These are phyloP conservation scores for Scheffersomyces segobiensis DNA, from an alignment of 1,139 yeast species.

Conservation along the genomic window DNA sequence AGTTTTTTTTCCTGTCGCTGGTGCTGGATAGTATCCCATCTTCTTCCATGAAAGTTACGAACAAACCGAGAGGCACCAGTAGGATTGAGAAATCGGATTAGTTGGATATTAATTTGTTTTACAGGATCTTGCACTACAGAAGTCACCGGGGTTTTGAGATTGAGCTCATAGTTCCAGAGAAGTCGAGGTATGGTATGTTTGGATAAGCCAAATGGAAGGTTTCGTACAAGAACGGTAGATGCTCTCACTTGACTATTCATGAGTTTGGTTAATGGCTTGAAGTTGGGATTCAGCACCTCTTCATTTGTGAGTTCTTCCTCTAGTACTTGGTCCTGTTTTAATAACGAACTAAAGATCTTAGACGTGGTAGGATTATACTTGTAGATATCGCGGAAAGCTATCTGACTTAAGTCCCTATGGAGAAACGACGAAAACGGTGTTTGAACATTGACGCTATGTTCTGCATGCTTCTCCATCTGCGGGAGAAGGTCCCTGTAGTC, in stretches of 20 bases:
- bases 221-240: slow-evolving; percentile 34
- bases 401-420: slow-evolving; percentile 2
- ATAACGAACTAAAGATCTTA: slow-evolving; percentile 5
- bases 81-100: slow-evolving; percentile 50
- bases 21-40: slow-evolving; percentile 35
- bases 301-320: slow-evolving; percentile 6
- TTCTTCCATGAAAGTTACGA: slow-evolving; percentile 53
- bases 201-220: slow-evolving; percentile 43
- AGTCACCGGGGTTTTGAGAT: slow-evolving; percentile 17
- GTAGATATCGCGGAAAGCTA: slow-evolving; percentile 13
- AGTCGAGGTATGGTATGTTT: slow-evolving; percentile 30
- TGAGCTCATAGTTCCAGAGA: slow-evolving; percentile 44
- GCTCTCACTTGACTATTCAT: slow-evolving; percentile 15
- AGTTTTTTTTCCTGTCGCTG: slow-evolving; percentile 29
- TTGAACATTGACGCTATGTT: slow-evolving; percentile 3
- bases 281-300: slow-evolving; percentile 12
- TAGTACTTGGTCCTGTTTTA: not conserved
- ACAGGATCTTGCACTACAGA: slow-evolving; percentile 28
- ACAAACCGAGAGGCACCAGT: slow-evolving; percentile 55
- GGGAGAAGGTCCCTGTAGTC: slow-evolving; percentile 4
- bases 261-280: slow-evolving; percentile 11
- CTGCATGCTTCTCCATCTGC: slow-evolving; percentile 1
- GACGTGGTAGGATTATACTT: slow-evolving; percentile 11
- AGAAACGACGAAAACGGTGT: slow-evolving; percentile 8
- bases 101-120: slow-evolving; percentile 25